phyloP scores from a whole-genome alignment of 2,329 filamentous ascomycete genomes.

The Penicillium sp. region DNA sequence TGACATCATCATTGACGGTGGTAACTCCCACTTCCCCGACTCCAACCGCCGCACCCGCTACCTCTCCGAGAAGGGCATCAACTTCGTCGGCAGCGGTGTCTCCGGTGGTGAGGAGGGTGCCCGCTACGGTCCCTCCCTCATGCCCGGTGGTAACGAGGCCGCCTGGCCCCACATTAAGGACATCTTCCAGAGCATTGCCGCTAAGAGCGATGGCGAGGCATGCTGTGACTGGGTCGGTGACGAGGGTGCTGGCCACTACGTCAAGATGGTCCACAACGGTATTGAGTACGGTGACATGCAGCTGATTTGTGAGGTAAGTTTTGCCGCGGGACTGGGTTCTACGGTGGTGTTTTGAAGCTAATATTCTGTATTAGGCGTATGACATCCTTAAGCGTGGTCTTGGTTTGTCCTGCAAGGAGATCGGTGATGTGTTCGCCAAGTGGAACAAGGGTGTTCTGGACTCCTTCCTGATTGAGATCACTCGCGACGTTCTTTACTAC shows the following conservation, averaged over 20 bases:
- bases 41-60: constrained; percentile 95
- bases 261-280: constrained; percentile 99
- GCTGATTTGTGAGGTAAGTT: constrained; percentile 80
- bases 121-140: constrained; percentile 92
- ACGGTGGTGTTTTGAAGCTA: background rate
- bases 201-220: constrained; percentile 93
- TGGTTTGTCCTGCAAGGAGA: constrained; percentile 83
- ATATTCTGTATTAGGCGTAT: constrained; percentile 64
- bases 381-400: constrained; percentile 99
- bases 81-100: constrained; percentile 94
- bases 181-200: constrained; percentile 94
- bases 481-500: constrained; percentile 96
- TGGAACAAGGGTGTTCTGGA: constrained; percentile 99
- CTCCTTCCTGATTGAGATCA: constrained; percentile 99
- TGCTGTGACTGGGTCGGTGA: constrained; percentile 99
- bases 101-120: constrained; percentile 99
- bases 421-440: constrained; percentile 85
- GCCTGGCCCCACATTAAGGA: constrained; percentile 99
- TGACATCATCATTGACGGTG: constrained; percentile 99
- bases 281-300: constrained; percentile 99
- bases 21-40: constrained; percentile 99
- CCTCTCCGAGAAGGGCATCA: constrained; percentile 78
- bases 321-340: background rate
- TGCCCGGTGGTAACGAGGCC: constrained; percentile 98
- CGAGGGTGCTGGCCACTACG: constrained; percentile 98